These are phyloP conservation scores for Rubroboletus satanas DNA, from an alignment of 768 basidiomycete species.

Conservation along the genomic window DNA sequence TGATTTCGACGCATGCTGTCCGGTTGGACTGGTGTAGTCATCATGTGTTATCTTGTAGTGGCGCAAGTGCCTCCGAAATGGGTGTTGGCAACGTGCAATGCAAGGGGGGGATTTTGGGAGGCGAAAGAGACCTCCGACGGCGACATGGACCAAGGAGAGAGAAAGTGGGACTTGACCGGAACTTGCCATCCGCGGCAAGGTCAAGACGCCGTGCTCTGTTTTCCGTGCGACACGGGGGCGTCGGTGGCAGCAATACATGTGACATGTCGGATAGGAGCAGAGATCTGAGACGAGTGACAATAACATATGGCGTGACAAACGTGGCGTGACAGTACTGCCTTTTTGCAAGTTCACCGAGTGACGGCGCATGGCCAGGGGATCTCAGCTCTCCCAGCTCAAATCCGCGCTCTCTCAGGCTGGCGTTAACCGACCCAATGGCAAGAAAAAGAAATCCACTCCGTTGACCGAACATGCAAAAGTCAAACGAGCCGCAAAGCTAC, in stretches of 20 bases:
- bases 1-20: neutral
- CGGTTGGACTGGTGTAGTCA: neutral
- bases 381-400: constrained; percentile 90
- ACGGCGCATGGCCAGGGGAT: constrained; percentile 60
- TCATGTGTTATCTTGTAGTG: neutral
- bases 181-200: neutral
- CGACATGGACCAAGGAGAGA: neutral
- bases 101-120: neutral
- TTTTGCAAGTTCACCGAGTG: no score
- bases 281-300: neutral
- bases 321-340: neutral
- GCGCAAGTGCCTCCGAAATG: neutral
- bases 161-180: neutral
- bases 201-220: neutral
- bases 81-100: neutral
- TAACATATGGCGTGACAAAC: neutral
- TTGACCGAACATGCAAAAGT: constrained; percentile 75
- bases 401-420: constrained; percentile 78
- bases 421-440: constrained; percentile 55
- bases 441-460: constrained; percentile 62
- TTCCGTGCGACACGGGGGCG: neutral
- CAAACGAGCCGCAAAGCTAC: constrained; percentile 73
- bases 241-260: neutral
- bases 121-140: neutral
- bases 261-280: neutral